A percentile compares a stretch with the other conserved stretches of the same genome.
Evolutionary conservation across 805 yeast genomes (phyloP).

Genomic region (Yamadazyma scolyti): DNA sequence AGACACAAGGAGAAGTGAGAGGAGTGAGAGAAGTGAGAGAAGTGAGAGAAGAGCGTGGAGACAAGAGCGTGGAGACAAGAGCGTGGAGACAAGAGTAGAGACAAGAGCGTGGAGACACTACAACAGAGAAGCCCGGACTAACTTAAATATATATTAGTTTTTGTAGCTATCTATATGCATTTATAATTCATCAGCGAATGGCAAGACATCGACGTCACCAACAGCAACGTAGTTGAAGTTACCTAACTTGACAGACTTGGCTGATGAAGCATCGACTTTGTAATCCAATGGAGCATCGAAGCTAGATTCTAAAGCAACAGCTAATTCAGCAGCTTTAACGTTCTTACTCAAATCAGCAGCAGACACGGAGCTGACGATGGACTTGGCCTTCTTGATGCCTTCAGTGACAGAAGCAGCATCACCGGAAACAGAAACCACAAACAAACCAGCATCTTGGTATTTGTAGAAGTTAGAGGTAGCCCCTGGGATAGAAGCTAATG

Average conservation of each 20-base stretch:
- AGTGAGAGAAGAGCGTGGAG: too few species aligned
- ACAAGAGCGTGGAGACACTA: not conserved
- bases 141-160: too few species aligned
- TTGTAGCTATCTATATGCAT: not conserved
- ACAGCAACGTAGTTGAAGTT: conserved; percentile 83
- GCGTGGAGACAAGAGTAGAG: too few species aligned
- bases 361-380: conserved; percentile 29
- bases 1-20: too few species aligned
- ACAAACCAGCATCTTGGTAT: conserved; percentile 78
- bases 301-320: conserved; percentile 39
- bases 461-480: conserved; percentile 53
- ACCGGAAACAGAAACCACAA: conserved; percentile 66
- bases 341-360: conserved; percentile 56
- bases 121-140: not conserved
- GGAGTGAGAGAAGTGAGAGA: too few species aligned
- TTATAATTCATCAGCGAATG: conserved; percentile 85
- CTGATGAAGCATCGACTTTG: conserved; percentile 31
- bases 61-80: not conserved
- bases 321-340: conserved; percentile 39
- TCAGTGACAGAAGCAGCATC: conserved; percentile 51
- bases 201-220: conserved; percentile 83
- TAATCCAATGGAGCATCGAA: conserved; percentile 27
- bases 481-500: conserved; percentile 45
- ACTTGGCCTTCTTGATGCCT: conserved; percentile 58
- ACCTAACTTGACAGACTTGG: conserved; percentile 41